A percentile compares a stretch with the other conserved stretches of the same genome.
phyloP scores from a whole-genome alignment of 1,139 yeast genomes.

The Nakaseomyces bracarensis region DNA sequence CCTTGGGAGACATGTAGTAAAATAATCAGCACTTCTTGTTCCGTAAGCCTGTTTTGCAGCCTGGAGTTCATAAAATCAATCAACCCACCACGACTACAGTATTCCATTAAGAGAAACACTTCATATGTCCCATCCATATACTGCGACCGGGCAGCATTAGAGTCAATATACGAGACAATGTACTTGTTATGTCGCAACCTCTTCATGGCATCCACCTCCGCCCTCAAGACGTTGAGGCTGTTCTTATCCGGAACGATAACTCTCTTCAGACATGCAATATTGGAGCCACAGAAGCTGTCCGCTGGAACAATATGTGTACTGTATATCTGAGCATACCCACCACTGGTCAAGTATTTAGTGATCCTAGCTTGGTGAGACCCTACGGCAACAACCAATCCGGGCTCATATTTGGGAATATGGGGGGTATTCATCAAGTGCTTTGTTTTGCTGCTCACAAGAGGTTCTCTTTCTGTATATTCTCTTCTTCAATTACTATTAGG shows the following conservation, averaged over 20 bases:
- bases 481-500: no score
- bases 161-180: slow-evolving; percentile 64
- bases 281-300: slow-evolving; percentile 27
- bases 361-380: slow-evolving; percentile 32
- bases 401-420: slow-evolving; percentile 20
- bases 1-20: slow-evolving; percentile 62
- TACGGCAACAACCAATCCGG: slow-evolving; percentile 28
- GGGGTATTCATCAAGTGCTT: slow-evolving; percentile 32
- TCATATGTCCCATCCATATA: slow-evolving; percentile 46
- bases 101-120: slow-evolving; percentile 69
- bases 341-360: slow-evolving; percentile 32
- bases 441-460: no score
- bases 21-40: slow-evolving; percentile 54
- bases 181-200: slow-evolving; percentile 46
- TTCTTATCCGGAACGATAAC: slow-evolving; percentile 66
- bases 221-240: slow-evolving; percentile 55
- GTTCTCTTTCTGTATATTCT: no score
- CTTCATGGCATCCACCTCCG: slow-evolving; percentile 74
- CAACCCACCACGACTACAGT: slow-evolving; percentile 63
- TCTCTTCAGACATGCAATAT: slow-evolving; percentile 60
- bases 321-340: slow-evolving; percentile 55
- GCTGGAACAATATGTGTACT: slow-evolving; percentile 43
- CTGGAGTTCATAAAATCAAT: slow-evolving; percentile 69
- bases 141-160: slow-evolving; percentile 63
- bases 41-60: slow-evolving; percentile 54